phyloP scores from a whole-genome alignment of 1,139 yeast genomes.

The Sugiyamaella neomexicana region DNA sequence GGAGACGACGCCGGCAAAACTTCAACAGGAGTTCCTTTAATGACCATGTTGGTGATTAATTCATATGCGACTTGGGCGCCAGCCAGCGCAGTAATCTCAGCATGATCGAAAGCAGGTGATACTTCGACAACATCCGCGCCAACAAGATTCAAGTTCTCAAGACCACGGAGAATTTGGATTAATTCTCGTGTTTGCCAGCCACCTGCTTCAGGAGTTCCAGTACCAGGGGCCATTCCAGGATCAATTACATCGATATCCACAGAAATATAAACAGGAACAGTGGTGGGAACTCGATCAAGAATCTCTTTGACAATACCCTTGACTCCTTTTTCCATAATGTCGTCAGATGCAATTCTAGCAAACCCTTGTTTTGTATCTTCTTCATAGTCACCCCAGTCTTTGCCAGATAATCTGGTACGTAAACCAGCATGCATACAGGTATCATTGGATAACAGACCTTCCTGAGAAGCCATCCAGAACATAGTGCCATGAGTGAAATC shows the following conservation, averaged over 20 bases:
- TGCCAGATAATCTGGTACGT: constrained; percentile 48
- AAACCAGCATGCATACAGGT: constrained; percentile 67
- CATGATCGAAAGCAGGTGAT: constrained; percentile 69
- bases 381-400: constrained; percentile 48
- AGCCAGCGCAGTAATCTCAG: constrained; percentile 72
- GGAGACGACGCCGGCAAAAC: constrained; percentile 13
- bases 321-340: constrained; percentile 54
- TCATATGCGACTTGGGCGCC: constrained; percentile 67
- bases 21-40: constrained; percentile 23
- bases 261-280: constrained; percentile 67
- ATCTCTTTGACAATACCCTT: constrained; percentile 55
- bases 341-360: constrained; percentile 65
- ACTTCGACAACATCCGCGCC: constrained; percentile 85
- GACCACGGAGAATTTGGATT: constrained; percentile 56
- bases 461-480: constrained; percentile 65
- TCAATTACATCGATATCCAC: constrained; percentile 79
- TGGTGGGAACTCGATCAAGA: constrained; percentile 49
- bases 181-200: constrained; percentile 78
- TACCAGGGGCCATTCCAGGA: constrained; percentile 80
- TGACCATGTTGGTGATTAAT: constrained; percentile 34
- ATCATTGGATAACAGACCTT: constrained; percentile 53
- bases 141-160: constrained; percentile 61
- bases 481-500: constrained; percentile 70
- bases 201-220: constrained; percentile 83
- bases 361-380: constrained; percentile 69